phyloP scores from a whole-genome alignment of 164 flowering plant genomes.

The Brasenia schreberi region DNA sequence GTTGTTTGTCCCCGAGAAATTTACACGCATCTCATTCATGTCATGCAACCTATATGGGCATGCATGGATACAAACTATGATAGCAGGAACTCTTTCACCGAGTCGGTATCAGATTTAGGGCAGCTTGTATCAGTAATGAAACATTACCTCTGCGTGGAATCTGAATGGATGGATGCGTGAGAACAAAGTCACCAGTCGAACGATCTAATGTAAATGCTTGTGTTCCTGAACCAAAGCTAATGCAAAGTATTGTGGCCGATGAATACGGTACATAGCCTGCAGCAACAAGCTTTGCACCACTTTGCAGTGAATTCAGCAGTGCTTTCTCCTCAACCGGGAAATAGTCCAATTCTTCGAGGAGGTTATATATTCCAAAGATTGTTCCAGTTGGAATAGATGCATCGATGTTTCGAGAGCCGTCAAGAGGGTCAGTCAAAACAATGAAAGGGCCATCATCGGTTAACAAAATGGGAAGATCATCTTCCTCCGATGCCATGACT shows the following conservation, averaged over 20 bases:
- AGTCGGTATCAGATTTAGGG: not conserved
- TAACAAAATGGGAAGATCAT: conserved; percentile 72
- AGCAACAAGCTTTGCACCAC: conserved; percentile 70
- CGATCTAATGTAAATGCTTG: conserved; percentile 85
- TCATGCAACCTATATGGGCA: too few species aligned
- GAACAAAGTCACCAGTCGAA: conserved; percentile 84
- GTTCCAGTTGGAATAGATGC: conserved; percentile 98
- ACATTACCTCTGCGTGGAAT: conserved; percentile 80
- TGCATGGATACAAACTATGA: too few species aligned
- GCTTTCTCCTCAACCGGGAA: conserved; percentile 73
- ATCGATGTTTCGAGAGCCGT: conserved; percentile 94
- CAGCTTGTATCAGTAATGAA: not conserved
- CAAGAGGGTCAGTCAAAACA: conserved; percentile 90
- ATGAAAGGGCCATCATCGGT: conserved; percentile 78
- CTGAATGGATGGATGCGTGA: conserved; percentile 67
- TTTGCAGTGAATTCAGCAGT: conserved; percentile 72
- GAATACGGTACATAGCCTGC: conserved; percentile 92
- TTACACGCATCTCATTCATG: too few species aligned
- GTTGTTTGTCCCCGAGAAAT: too few species aligned
- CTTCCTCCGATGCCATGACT: conserved; percentile 96
- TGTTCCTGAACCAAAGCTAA: conserved; percentile 84
- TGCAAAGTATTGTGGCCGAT: conserved; percentile 85
- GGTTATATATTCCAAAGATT: conserved; percentile 81
- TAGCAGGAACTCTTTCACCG: too few species aligned
- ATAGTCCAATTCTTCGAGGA: conserved; percentile 65